Percentiles rank a stretch among this genome's conserved stretches.
These are phyloP conservation scores for Coleophoma eucalyptorum DNA, from an alignment of 2,329 filamentous ascomycete species.

Conservation along the genomic window DNA sequence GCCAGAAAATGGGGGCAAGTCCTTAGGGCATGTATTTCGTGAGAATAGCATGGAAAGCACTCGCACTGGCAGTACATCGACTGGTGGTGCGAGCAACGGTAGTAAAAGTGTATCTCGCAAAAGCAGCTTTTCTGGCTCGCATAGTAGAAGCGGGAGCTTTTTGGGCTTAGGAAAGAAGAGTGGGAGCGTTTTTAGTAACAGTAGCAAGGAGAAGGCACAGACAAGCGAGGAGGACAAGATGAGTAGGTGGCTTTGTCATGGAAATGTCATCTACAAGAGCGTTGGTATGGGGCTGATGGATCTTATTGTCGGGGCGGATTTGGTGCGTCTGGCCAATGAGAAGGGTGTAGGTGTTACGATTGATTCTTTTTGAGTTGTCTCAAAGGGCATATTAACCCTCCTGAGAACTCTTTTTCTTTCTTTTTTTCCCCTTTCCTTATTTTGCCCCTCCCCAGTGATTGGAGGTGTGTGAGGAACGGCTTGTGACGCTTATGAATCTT, in stretches of 20 bases:
- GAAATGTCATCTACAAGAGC: slow-evolving; percentile 67
- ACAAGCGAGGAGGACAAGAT: slow-evolving; percentile 42
- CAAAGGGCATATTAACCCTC: too few relatives aligned
- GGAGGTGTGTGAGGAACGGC: too few relatives aligned
- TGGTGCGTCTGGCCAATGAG: slow-evolving; percentile 51
- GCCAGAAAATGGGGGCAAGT: neutral
- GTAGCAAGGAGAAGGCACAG: slow-evolving; percentile 11
- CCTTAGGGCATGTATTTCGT: neutral
- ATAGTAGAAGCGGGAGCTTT: slow-evolving; percentile 8
- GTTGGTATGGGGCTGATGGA: slow-evolving; percentile 67
- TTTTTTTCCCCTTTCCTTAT: too few relatives aligned
- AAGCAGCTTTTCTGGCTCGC: slow-evolving; percentile 16
- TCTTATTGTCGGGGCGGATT: slow-evolving; percentile 54
- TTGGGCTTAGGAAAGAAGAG: slow-evolving; percentile 11
- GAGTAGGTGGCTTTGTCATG: slow-evolving; percentile 51
- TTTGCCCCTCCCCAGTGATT: too few relatives aligned
- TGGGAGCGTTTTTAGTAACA: neutral
- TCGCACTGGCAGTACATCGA: neutral
- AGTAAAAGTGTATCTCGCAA: slow-evolving; percentile 8
- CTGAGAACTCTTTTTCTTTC: too few relatives aligned
- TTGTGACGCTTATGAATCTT: too few relatives aligned
- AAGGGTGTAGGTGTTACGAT: slow-evolving; percentile 52
- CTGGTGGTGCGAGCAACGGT: too few relatives aligned
- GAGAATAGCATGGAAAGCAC: neutral
- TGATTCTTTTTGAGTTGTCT: slow-evolving; percentile 40